Evolutionary conservation across 805 yeast species (phyloP).

Genomic region (Barnettozyma californica): DNA sequence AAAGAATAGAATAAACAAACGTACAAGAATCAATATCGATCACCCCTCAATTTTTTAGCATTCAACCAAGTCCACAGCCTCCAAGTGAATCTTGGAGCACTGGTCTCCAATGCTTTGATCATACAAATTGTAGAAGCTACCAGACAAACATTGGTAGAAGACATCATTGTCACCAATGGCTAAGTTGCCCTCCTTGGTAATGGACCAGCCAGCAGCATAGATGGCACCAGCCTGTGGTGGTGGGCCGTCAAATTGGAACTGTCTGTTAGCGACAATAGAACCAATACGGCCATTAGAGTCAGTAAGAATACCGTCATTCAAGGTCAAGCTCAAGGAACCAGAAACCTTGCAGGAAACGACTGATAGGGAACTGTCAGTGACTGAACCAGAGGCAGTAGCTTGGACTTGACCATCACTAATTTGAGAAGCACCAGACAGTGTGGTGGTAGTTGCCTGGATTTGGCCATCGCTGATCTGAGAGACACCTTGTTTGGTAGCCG

Average conservation of each 20-base stretch:
- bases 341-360: slow-evolving; percentile 2
- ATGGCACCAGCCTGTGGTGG: slow-evolving; percentile 79
- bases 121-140: slow-evolving; percentile 74
- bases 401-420: slow-evolving; percentile 11
- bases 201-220: slow-evolving; percentile 64
- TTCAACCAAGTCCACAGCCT: slow-evolving; percentile 48
- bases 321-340: slow-evolving; percentile 4
- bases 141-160: slow-evolving; percentile 72
- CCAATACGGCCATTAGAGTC: slow-evolving; percentile 14
- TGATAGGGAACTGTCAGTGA: slow-evolving; percentile 1
- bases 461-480: slow-evolving; percentile 24
- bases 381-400: slow-evolving; percentile 5
- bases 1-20: neutral
- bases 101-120: slow-evolving; percentile 56
- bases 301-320: slow-evolving; percentile 6
- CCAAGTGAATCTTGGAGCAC: slow-evolving; percentile 58
- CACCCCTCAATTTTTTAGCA: slow-evolving; percentile 34
- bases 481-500: slow-evolving; percentile 19
- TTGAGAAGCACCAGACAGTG: slow-evolving; percentile 55
- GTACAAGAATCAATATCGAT: neutral
- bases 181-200: slow-evolving; percentile 48
- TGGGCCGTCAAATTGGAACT: slow-evolving; percentile 72
- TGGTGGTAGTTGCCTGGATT: slow-evolving; percentile 20
- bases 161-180: slow-evolving; percentile 57
- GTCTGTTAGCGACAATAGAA: slow-evolving; percentile 39